Evolutionary conservation across 345 rosid genomes (phyloP).

Genomic region (Barbarea vulgaris): DNA sequence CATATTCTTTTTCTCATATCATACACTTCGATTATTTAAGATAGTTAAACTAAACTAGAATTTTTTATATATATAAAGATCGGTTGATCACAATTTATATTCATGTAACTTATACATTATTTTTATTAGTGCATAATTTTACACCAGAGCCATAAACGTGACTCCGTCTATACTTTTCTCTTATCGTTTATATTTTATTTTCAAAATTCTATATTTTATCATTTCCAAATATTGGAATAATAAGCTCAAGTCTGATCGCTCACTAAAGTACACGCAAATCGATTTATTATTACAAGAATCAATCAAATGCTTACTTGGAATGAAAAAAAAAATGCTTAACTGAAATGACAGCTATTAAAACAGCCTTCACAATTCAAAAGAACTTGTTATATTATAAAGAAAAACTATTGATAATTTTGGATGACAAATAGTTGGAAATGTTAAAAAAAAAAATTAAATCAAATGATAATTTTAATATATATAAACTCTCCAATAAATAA

Average conservation of each 20-base stretch:
- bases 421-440: no score
- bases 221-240: background rate
- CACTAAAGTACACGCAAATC: background rate
- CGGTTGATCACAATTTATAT: slow-evolving; percentile 12
- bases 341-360: background rate
- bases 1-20: background rate
- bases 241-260: background rate
- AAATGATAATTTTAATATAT: no score
- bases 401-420: background rate
- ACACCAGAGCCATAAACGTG: slow-evolving; percentile 8
- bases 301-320: background rate
- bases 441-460: no score
- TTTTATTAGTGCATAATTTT: background rate
- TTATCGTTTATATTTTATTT: background rate
- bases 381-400: background rate
- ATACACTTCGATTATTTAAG: slow-evolving; percentile 11
- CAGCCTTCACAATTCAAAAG: background rate
- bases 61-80: slow-evolving; percentile 1
- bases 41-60: background rate
- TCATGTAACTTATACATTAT: background rate
- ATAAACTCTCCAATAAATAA: no score
- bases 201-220: background rate
- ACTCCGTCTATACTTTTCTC: background rate
- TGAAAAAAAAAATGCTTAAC: background rate
- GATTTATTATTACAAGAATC: background rate